Base-by-base conservation (phyloP, 2,329 filamentous ascomycete genomes). In the Penicillium sp. region DNA sequence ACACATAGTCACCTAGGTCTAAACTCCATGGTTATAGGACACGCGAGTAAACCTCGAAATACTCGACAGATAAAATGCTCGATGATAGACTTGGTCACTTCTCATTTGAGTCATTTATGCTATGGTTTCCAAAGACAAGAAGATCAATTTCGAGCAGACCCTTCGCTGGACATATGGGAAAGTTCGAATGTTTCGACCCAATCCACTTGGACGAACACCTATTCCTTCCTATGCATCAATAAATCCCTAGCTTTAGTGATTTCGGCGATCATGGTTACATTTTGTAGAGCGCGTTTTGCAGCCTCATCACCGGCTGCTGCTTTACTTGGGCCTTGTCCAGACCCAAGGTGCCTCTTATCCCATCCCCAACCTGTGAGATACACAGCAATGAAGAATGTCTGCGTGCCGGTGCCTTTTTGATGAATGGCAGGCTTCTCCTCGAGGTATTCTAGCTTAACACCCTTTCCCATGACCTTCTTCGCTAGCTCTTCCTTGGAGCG, bases 371-470 rank as follows among this genome's bases (percentile, higher is more conserved):
- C 70, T 4, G 62, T 71, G 16, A 73, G 52, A 51, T 70, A 72
- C 5, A 69, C 68, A 1, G 66, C 68, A 23, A 72, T 57, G 39
- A 59, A 68, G 38, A 65, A 72, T 1, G 55, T 63, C 37, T 68
- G 60, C 7, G 56, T 60, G 8, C 67, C 66, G 17, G 25, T 42
- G 14, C 60, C 59, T 27, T 57, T 55, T 29, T 58, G 48, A 16
- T 56, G 44, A 14, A 63, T 29, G 8, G 58, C 54, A 2, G 57
- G 52, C 18, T 52, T 58, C 39, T 71, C 68, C 26, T 69, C 62
- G n/a, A 62, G 66, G 54, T 87, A 89, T 10, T 71, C 67, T 10
- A 88, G 62, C 37, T 66, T 74, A 29, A 83, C 67, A 1, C 76
- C 78, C 31, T 69, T 76, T 1, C 70, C 71, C 35, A 74, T 70